Base-by-base conservation (phyloP, 2,329 filamentous ascomycete genomes). In the Fragosphaeria purpurea region DNA sequence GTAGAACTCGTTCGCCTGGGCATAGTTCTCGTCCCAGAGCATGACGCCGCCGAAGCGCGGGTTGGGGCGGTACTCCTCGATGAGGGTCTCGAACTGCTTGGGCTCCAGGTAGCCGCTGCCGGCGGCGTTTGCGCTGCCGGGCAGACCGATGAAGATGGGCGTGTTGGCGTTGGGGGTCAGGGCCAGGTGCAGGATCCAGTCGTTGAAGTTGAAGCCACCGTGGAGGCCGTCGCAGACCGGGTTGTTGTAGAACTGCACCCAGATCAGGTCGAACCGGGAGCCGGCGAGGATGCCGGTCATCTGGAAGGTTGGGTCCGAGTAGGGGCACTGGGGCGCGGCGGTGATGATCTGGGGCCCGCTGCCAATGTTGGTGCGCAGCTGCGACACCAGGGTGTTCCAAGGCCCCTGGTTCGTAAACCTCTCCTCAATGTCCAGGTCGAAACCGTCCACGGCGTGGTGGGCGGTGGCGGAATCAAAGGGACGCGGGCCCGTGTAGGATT, bases 191-290 rank as follows among this genome's bases (percentile, higher is more conserved):
- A 32, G 9, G n/a, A 62, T 60, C 67, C 68, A 70, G 1, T 50
- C 46, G 35, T 63, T 56, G 39, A 65, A 70, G 63, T 70, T 70
- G 60, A 67, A 67, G 41, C 59, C 59, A 42, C 58, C 61, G 10
- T 48, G 55, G 37, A 59, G 47, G 13, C 65, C 66, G 30, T 65
- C 63, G 55, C 70, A 73, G 33, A 56, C 59, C 0, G 63, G 61
- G 58, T 74, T 74, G 60, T 74, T 74, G 63, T 74, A 74, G 60
- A 72, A 73, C 57, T 74, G 71, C 13, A 73, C 61, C 55, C 66
- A 72, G 7, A 74, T 57, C 45, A 63, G 62, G 54, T 73, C 70
- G 52, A 72, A 73, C 40, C 59, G 52, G 40, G 65, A 60, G 34
- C 61, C 46, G 32, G 65, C 56, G 22, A 72, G 62, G 40, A 78